Base-by-base conservation (phyloP, 108 stramenopile genomes). In the Skeletonema costatum region DNA sequence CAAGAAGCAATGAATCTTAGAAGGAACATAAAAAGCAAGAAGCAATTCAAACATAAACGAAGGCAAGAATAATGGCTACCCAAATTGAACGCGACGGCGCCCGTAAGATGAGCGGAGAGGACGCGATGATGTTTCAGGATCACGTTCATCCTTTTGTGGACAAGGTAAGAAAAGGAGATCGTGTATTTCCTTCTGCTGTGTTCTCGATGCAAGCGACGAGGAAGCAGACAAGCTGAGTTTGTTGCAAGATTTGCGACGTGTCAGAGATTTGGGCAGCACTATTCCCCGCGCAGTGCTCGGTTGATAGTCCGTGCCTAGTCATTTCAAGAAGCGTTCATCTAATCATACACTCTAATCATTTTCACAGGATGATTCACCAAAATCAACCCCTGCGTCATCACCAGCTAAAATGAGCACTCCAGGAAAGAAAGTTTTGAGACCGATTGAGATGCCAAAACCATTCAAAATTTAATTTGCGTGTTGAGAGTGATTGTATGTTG, bases 51-150 rank as follows among this genome's bases (percentile, higher is more conserved):
- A 56, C n/a, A 25, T 4, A 21, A 25, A 29, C 25, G 11, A 10
- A 7, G 5, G 9, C 19, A 51, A 17, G 19, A 56, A 56, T 25
- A 56, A 56, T 56, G 53, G 25, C 53, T 25, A 29, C 0, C 25
- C 25, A 56, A 25, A 56, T 56, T 56, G 53, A 56, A 56, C 53
- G 68, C 32, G 64, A 60, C 44, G 56, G 74, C 41, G 36, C 48
- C 30, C 68, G 80, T 25, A 68, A 70, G 31, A 81, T 81, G 75
- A 75, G 73, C 31, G 80, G 64, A 46, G 80, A 81, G 51, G 80
- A 81, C n/a, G 64, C 75, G 61, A 75, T 75, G 80, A 81, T 81
- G 80, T 81, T 81, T 62, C 70, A 30, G 25, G 67, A 64, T 11
- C 53, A 56, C 25, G 42, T 65, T 31, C 64, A 35, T 33, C 80